Percentiles rank a stretch among this genome's conserved stretches.
Conservation (phyloP, 2,329 filamentous ascomycete species). For the Alternaria gansuensis region DNA sequence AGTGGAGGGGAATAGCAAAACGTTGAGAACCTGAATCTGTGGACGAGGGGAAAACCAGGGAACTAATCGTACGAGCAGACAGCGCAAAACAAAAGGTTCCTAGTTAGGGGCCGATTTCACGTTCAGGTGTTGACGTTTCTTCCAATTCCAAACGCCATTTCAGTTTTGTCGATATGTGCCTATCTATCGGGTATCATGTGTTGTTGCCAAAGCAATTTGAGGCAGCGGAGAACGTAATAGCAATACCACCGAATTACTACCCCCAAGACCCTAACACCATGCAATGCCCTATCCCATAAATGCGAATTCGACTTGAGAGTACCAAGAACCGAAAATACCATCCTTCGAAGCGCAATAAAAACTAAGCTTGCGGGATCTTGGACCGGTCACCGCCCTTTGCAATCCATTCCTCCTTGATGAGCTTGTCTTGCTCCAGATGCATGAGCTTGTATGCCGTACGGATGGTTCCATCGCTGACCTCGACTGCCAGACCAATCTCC, state of each 20-base stretch:
- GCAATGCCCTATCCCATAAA: constrained; percentile 5
- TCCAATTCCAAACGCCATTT: constrained; percentile 9
- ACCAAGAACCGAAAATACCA: not conserved
- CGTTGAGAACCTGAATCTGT: not conserved
- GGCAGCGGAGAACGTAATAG: not conserved
- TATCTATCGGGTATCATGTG: constrained; percentile 24
- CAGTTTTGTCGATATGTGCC: constrained; percentile 11
- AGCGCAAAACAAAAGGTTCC: too few relatives aligned
- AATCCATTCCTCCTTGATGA: constrained; percentile 81
- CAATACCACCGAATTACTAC: not conserved
- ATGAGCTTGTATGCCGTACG: constrained; percentile 93
- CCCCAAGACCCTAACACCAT: constrained; percentile 3
- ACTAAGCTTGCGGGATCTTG: constrained; percentile 66
- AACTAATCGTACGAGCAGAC: too few relatives aligned
- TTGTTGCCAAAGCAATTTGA: constrained; percentile 10
- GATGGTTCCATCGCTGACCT: constrained; percentile 96
- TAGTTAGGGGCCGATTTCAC: not conserved
- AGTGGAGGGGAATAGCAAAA: not conserved
- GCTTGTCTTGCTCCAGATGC: constrained; percentile 74
- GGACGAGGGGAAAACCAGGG: too few relatives aligned
- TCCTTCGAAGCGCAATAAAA: not conserved
- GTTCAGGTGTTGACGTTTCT: not conserved
- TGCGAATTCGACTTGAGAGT: not conserved
- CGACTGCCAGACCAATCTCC: constrained; percentile 83
- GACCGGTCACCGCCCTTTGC: constrained; percentile 75